Conservation (phyloP, 306 rosid species). For the Quercus dentata region DNA sequence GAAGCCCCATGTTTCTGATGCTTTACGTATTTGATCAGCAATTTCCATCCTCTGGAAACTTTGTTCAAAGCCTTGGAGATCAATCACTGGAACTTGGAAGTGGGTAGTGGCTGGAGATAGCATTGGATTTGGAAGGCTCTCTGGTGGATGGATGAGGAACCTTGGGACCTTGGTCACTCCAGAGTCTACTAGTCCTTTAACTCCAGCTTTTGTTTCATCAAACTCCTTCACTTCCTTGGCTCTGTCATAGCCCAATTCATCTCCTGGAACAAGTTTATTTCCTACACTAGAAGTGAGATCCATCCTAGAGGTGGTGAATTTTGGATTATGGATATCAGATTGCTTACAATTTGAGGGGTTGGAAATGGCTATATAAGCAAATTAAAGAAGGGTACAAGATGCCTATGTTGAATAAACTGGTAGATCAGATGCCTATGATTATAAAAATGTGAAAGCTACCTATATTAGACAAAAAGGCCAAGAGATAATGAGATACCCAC, state of each 20-base stretch:
- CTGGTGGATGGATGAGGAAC: constrained; percentile 55
- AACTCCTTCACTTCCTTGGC: constrained; percentile 59
- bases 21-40: constrained; percentile 40
- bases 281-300: background rate
- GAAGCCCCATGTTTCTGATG: constrained; percentile 71
- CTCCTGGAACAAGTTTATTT: background rate
- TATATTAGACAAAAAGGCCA: constrained; percentile 29
- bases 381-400: constrained; percentile 30
- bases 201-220: constrained; percentile 71
- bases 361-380: constrained; percentile 19
- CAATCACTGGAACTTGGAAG: constrained; percentile 56
- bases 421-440: constrained; percentile 24
- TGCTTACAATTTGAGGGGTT: constrained; percentile 16
- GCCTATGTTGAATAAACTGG: constrained; percentile 18
- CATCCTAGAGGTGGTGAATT: constrained; percentile 14
- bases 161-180: constrained; percentile 57
- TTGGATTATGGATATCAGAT: background rate
- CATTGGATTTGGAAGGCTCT: constrained; percentile 12
- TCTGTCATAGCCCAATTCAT: constrained; percentile 39
- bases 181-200: constrained; percentile 67
- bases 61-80: constrained; percentile 39
- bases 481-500: constrained; percentile 33
- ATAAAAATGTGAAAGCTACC: background rate
- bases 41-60: constrained; percentile 25
- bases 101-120: background rate